Base-by-base conservation (phyloP, 2,329 filamentous ascomycete genomes). In the Penicillium corylophilum region DNA sequence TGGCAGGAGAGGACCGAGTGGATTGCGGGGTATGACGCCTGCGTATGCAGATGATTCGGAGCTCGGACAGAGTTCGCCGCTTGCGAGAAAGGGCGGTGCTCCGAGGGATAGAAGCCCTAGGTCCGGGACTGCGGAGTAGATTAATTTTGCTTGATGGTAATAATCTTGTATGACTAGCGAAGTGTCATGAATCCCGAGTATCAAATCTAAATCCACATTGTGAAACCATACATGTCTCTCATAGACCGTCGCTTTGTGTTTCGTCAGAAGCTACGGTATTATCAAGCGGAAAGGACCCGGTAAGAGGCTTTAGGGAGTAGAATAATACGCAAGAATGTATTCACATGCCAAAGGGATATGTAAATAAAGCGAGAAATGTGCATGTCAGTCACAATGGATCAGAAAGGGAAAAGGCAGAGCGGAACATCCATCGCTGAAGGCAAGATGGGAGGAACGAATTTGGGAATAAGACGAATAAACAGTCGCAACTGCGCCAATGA, bases 81-180 rank as follows among this genome's bases (percentile, higher is more conserved):
- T 72, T 18, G 63, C 73, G 13, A 64, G 51, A 38, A 64, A 68
- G 42, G 63, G 65, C 6, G 60, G 56, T 29, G 57, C 52, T 5
- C 26, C 62, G 13, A 66, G 56, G 29, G 67, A 71, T 56, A 65
- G 68, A 50, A 64, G 62, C 13, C 54, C 71, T 44, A 65, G 67
- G 10, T 64, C 64, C 13, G 65, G 69, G 55, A 64, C 64, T 5
- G 53, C 42, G 36, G 45, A 56, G n/a, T 56, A 20, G 23, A 36
- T 44, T 20, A 22, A 35, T 12, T 13, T 23, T 26, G 28, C 16
- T 6, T 15, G n/a, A 35, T 18, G 31, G 13, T 20, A 12, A 38
- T 18, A 20, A 10, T n/a, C 18, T 16, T 53, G 53, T 50, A 50
- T 33, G 41, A 51, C 28, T 49, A 46, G 41, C 35, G 16, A 20